Percentiles rank a stretch among this genome's conserved stretches.
These are phyloP conservation scores for Pythium phragmitis DNA, from an alignment of 352 stramenopile species.

Conservation along the genomic window DNA sequence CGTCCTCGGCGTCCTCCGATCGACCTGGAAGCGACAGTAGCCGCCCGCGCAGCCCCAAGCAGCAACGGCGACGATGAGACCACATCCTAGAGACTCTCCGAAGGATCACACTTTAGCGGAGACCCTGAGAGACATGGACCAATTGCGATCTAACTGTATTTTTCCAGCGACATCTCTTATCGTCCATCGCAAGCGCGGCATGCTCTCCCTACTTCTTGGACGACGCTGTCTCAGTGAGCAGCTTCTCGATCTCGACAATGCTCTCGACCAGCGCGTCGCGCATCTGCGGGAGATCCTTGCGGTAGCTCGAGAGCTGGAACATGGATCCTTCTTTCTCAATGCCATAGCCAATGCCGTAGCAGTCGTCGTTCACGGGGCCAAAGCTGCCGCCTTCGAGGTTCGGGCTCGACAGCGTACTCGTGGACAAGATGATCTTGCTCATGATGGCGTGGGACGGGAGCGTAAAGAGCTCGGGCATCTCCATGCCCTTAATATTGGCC, in stretches of 20 bases:
- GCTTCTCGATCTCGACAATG: constrained; percentile 64
- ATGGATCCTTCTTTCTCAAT: constrained; percentile 81
- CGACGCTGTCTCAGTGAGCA: constrained; percentile 11
- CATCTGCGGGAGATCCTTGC: constrained; percentile 69
- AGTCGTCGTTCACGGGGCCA: constrained; percentile 86
- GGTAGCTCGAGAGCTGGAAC: constrained; percentile 87
- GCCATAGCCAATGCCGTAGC: constrained; percentile 90
- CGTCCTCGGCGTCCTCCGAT: constrained; percentile 10
- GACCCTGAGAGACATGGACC: no score
- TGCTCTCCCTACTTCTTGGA: constrained; percentile 18
- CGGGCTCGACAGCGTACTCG: constrained; percentile 84
- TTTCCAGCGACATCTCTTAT: no score
- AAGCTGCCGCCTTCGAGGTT: constrained; percentile 88
- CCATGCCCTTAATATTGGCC: constrained; percentile 53
- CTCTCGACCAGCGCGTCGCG: constrained; percentile 74
- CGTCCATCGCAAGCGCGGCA: no score
- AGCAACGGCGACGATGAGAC: constrained; percentile 46
- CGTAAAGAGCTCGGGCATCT: constrained; percentile 76
- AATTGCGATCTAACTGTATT: no score
- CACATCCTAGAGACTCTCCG: background rate
- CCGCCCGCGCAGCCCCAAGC: constrained; percentile 45
- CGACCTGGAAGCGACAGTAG: constrained; percentile 22
- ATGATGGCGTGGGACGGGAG: constrained; percentile 76
- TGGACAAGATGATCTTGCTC: constrained; percentile 90
- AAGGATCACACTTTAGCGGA: no score